A percentile compares a stretch with the other conserved stretches of the same genome.
phyloP scores from a whole-genome alignment of 169 alveolate genomes.

The Plasmodium billcollinsi region DNA sequence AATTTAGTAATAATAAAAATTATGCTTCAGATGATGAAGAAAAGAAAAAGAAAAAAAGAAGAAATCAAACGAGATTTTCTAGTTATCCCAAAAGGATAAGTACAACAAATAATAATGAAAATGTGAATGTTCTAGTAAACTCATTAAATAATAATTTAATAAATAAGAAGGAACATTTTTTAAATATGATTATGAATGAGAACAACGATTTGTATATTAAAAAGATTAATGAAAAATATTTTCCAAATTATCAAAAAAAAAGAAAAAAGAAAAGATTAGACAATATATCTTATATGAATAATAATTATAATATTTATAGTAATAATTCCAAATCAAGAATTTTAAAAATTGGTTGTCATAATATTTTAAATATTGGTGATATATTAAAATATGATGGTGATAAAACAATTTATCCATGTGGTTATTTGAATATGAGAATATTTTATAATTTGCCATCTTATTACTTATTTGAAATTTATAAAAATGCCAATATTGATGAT shows the following conservation, averaged over 20 bases:
- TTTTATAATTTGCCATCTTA: conserved; percentile 77
- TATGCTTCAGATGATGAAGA: too few species aligned
- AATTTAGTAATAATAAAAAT: too few species aligned
- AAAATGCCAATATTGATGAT: conserved; percentile 29
- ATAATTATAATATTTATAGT: conserved; percentile 22
- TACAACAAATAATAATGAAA: too few species aligned
- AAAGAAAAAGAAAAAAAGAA: too few species aligned
- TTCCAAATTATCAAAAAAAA: conserved; percentile 49
- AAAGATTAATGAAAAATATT: conserved; percentile 38
- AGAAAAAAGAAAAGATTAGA: background rate
- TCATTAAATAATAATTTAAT: background rate
- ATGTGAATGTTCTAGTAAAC: too few species aligned
- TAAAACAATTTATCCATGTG: conserved; percentile 78
- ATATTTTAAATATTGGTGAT: conserved; percentile 80
- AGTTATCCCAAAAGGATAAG: too few species aligned
- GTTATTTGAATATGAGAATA: conserved; percentile 79
- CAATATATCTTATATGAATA: too few species aligned
- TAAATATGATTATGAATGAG: conserved; percentile 29
- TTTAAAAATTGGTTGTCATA: conserved; percentile 78
- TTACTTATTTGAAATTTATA: conserved; percentile 24
- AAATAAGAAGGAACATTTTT: conserved; percentile 38
- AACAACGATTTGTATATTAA: conserved; percentile 46
- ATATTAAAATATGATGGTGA: conserved; percentile 78
- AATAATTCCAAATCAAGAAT: conserved; percentile 57
- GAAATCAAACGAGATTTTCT: too few species aligned